phyloP scores from a whole-genome alignment of 352 stramenopile species.

The Pythium phragmitis region DNA sequence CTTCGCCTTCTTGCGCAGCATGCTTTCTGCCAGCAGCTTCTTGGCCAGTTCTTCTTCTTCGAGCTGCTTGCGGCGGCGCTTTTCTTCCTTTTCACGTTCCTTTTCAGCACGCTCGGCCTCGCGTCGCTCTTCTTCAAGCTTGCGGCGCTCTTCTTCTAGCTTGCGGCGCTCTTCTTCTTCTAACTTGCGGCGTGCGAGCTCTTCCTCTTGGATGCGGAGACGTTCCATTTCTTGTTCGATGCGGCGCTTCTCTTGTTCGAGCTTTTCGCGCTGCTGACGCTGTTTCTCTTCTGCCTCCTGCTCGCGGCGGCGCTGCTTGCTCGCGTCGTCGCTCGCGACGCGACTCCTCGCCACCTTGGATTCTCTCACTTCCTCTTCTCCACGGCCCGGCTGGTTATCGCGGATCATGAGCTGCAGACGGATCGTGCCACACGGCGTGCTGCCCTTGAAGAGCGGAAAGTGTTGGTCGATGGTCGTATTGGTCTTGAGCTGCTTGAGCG shows the following conservation, averaged over 20 bases:
- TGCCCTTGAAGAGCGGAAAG: constrained; percentile 56
- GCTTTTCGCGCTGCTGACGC: constrained; percentile 21
- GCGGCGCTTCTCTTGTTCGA: constrained; percentile 21
- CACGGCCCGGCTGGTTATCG: constrained; percentile 11
- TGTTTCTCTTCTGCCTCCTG: constrained; percentile 11
- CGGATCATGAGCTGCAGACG: constrained; percentile 50
- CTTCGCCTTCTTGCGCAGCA: constrained; percentile 14
- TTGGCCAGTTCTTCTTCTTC: constrained; percentile 19
- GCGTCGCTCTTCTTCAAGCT: constrained; percentile 8
- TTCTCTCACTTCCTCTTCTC: constrained; percentile 1
- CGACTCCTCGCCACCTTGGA: constrained; percentile 5
- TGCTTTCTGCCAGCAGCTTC: constrained; percentile 3
- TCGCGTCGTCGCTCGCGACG: constrained; percentile 1
- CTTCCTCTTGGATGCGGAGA: constrained; percentile 20
- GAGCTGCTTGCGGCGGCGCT: constrained; percentile 11
- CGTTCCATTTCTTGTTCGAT: constrained; percentile 25
- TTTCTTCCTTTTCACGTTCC: constrained; percentile 19
- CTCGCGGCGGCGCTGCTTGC: background rate
- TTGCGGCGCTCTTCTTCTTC: constrained; percentile 19
- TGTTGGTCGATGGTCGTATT: constrained; percentile 49
- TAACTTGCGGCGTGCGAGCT: constrained; percentile 9
- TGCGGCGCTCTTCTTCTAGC: constrained; percentile 17
- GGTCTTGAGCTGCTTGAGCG: constrained; percentile 48
- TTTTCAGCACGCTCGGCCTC: constrained; percentile 9
- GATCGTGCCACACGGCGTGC: constrained; percentile 39